Evolutionary conservation across 1,139 yeast species (phyloP), one percentile per base, ranked within the genome.

Genomic region (Candida sp.): DNA sequence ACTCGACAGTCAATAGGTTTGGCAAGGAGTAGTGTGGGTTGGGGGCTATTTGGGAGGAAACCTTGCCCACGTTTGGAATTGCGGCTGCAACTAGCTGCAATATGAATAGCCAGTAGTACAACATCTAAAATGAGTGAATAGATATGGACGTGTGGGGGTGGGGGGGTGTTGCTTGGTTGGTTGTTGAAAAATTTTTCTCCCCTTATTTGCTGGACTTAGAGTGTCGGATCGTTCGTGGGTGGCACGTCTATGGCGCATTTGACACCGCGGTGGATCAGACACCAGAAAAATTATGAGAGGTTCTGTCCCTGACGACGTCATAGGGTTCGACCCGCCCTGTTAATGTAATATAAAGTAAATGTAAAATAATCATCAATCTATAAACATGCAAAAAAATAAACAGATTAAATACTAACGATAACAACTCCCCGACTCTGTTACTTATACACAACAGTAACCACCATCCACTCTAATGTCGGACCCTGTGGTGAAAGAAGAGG

Each of bases 381-480:
- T 38, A 38, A 38, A 30, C 26, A 38, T 26, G 42, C 42, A 38
- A 38, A 5, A 38, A 38, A n/a, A 25, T 6, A 7, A 11, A 37
- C 7, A 25, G 8, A 34, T 12, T 34, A 34, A 34, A 33, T 5
- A 34, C 4, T 22, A 34, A 7, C 38, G 5, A 26, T 17, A 17
- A 17, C 17, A 17, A 17, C 17, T 17, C 17, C 17, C n/a, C 17
- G 17, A 17, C 17, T 17, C 17, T 17, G 17, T 17, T 12, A 17
- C 34, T 56, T 60, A 68, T 35, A 64, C 67, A 33, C 70, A 65
- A 54, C 73, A 65, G 68, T 76, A 75, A 45, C 80, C 82, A 54
- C 81, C 82, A 54, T 77, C 82, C 38, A 76, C 80, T 53, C 63
- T 68, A 51, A 77, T 67, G 59, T 77, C 82, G 31, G 80, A 65